A percentile compares a stretch with the other conserved stretches of the same genome.
Evolutionary conservation across 495 filamentous ascomycete species (phyloP).

Genomic region (Neurospora sp.): DNA sequence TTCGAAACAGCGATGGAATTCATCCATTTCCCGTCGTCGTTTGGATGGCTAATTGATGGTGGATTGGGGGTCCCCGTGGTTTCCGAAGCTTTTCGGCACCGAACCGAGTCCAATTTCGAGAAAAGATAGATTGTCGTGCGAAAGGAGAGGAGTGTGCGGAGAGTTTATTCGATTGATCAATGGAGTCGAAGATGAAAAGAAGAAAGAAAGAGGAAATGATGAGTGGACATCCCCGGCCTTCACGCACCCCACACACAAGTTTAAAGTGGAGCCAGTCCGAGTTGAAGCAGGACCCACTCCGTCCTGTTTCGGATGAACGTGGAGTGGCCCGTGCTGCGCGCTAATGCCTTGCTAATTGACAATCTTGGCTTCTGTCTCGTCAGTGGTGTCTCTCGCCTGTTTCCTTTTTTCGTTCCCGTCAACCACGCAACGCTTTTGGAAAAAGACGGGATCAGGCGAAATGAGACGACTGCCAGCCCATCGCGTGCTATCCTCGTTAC

Average conservation of each 20-base stretch:
- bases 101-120: not conserved
- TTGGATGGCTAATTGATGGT: not conserved
- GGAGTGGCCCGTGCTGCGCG: not conserved
- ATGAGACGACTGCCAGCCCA: not conserved
- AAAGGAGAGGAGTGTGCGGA: not conserved
- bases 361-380: not conserved
- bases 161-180: not conserved
- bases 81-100: not conserved
- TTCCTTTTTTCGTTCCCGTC: not conserved
- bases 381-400: not conserved
- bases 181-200: not conserved
- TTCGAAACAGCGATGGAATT: not conserved
- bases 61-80: not conserved
- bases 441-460: not conserved
- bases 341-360: not conserved
- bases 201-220: not conserved
- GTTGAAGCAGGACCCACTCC: not conserved
- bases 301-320: not conserved
- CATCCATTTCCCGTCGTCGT: not conserved
- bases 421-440: not conserved
- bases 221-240: not conserved
- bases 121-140: not conserved
- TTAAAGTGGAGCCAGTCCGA: not conserved
- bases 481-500: not conserved
- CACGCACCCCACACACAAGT: not conserved